A percentile compares a stretch with the other conserved stretches of the same genome.
These are phyloP conservation scores for Cutaneotrichosporon sp. DNA, from an alignment of 1,284 basidiomycete genomes.

Conservation along the genomic window DNA sequence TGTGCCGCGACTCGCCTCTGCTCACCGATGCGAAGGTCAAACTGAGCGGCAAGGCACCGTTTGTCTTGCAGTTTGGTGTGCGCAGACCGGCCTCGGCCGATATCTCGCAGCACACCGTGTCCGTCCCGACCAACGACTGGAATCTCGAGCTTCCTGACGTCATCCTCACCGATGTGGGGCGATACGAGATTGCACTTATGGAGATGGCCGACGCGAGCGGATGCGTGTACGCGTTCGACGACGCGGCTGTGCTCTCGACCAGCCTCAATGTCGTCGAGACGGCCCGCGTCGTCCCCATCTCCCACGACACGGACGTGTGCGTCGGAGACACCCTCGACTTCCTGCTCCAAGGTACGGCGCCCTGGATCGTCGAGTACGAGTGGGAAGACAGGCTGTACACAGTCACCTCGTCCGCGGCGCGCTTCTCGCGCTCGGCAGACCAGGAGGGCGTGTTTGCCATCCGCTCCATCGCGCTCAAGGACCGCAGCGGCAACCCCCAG, in stretches of 20 bases:
- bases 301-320: slow-evolving; percentile 74
- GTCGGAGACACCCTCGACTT: slow-evolving; percentile 87
- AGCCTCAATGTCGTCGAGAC: slow-evolving; percentile 90
- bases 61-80: slow-evolving; percentile 68
- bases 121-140: slow-evolving; percentile 63
- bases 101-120: slow-evolving; percentile 58
- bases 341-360: slow-evolving; percentile 89
- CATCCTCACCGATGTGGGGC: slow-evolving; percentile 68
- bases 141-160: slow-evolving; percentile 68
- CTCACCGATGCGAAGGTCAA: slow-evolving; percentile 59
- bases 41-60: slow-evolving; percentile 80
- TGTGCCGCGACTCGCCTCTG: slow-evolving; percentile 62
- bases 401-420: slow-evolving; percentile 69
- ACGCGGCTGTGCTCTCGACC: slow-evolving; percentile 55
- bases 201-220: slow-evolving; percentile 69
- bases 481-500: slow-evolving; percentile 54
- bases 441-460: slow-evolving; percentile 75
- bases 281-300: slow-evolving; percentile 81
- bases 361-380: slow-evolving; percentile 88
- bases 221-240: slow-evolving; percentile 65
- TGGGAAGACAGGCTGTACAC: slow-evolving; percentile 70
- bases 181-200: slow-evolving; percentile 72
- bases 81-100: slow-evolving; percentile 67
- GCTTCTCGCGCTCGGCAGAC: slow-evolving; percentile 77
- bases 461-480: slow-evolving; percentile 81